Evolutionary conservation across 805 yeast genomes (phyloP).

Genomic region (Metschnikowia borealis): DNA sequence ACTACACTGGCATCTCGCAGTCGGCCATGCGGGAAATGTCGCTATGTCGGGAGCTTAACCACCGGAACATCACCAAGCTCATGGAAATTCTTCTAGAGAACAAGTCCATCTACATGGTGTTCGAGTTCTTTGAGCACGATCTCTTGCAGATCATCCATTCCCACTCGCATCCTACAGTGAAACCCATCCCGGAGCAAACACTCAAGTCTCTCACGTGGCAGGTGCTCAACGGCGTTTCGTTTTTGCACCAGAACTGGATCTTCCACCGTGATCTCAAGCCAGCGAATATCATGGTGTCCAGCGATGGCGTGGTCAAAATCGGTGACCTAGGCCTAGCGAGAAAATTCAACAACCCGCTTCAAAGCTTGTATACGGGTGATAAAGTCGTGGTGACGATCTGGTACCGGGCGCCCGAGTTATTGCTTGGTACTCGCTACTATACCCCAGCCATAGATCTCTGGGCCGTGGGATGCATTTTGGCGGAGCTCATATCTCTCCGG

Average conservation of each 20-base stretch:
- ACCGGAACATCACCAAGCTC: slow-evolving; percentile 74
- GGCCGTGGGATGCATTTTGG: slow-evolving; percentile 95
- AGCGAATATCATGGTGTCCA: slow-evolving; percentile 94
- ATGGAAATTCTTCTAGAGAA: slow-evolving; percentile 83
- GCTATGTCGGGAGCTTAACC: slow-evolving; percentile 78
- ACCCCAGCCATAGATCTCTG: slow-evolving; percentile 90
- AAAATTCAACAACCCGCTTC: slow-evolving; percentile 80
- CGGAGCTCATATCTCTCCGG: slow-evolving; percentile 80
- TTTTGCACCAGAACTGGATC: slow-evolving; percentile 93
- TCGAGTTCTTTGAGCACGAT: slow-evolving; percentile 96
- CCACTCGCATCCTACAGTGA: slow-evolving; percentile 85
- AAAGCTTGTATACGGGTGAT: slow-evolving; percentile 84
- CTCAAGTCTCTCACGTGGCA: slow-evolving; percentile 89
- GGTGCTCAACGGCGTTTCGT: slow-evolving; percentile 85
- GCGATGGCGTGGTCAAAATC: slow-evolving; percentile 85
- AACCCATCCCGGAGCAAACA: slow-evolving; percentile 72
- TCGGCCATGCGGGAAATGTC: slow-evolving; percentile 97
- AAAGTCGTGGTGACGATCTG: slow-evolving; percentile 96
- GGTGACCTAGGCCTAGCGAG: slow-evolving; percentile 94
- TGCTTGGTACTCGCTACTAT: slow-evolving; percentile 88
- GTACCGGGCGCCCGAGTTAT: slow-evolving; percentile 91
- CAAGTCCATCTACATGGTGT: slow-evolving; percentile 89
- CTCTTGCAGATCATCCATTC: slow-evolving; percentile 87
- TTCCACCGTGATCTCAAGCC: slow-evolving; percentile 95
- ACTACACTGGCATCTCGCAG: slow-evolving; percentile 93